Evolutionary conservation across 148 eudicot genomes (phyloP), one percentile per base, ranked within the genome.

Genomic region (Talinum fruticosum): DNA sequence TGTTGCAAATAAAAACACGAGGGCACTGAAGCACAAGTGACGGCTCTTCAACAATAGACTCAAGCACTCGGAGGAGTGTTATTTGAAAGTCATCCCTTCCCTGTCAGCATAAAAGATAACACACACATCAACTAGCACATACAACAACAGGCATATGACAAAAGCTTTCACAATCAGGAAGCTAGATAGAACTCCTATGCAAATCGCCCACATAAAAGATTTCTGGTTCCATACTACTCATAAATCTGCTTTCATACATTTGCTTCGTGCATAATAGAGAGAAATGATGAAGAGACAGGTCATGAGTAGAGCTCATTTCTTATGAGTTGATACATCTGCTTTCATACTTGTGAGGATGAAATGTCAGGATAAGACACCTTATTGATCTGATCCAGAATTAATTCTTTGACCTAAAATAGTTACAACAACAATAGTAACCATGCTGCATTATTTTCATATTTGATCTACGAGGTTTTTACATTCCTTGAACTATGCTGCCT

Each of bases 21-120:
- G 88, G 83, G 79, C 79, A 87, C 37, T 84, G 82, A 35, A 85
- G 87, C 68, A 91, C 84, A 68, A 87, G 81, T 57, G 90, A 81
- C 32, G 87, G 87, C 84, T 91, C 94, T 84, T 91, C 94, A 12
- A 91, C 82, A 78, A 89, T 79, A 66, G 93, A 87, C 81, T 93
- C 99, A 29, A 96, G 82, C 51, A 93, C 88, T 32, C 90, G 89
- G 36, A 96, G 87, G 41, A 93, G 94, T 75, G 93, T 93, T 85
- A 91, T 87, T 77, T 91, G 95, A 73, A 96, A 93, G 83, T 93
- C 99, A 84, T 96, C 99, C 75, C 97, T 89, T 54, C 97, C 99
- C 99, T 96, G 97, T 41, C 49, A 71, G n/a, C 51, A 32, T 76
- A 37, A 49, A 73, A 74, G 26, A 76, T 15, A 49, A 19, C 16